Evolutionary conservation across 352 stramenopile species (phyloP), one percentile per base, ranked within the genome.

Genomic region (Globisporangium yorkense): DNA sequence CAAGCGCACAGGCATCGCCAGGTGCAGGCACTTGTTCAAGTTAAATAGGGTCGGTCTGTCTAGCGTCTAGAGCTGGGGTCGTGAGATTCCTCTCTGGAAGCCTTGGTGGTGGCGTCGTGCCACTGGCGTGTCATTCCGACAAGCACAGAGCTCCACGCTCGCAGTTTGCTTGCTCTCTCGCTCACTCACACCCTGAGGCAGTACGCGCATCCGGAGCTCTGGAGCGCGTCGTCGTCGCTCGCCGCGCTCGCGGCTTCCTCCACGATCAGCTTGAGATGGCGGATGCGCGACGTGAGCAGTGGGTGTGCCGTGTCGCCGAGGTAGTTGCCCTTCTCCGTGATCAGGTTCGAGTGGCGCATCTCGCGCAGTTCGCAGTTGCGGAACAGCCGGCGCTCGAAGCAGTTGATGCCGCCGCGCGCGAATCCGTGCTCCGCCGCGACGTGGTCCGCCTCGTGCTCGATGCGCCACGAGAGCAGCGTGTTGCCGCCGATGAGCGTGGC

Each of bases 361-460:
- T 69, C 72, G 15, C 80, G 77, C 63, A 92, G 60, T 55, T 87
- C 73, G 54, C 80, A 89, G 68, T 94, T 94, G 50, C 74, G 78
- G 5, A 68, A 81, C 3, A 90, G 65, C 44, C 88, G 85, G 37
- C 84, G 78, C 66, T 92, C 69, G 62, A 94, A 90, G 54, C 77
- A 90, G 56, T 68, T 62, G 59, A 94, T 88, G 51, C 84, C 84
- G 21, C 84, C 84, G 50, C 57, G 61, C 29, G 72, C 81, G 33
- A 81, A 94, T 5, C 84, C 84, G 45, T 71, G 79, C 41, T 80
- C 71, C 0, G 84, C 84, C 12, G 81, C 84, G 24, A 87, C 70
- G 45, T 88, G 78, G 60, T 94, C 84, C 5, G 81, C 81, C 57
- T 91, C 80, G 58, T 94, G 81, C 57, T 94, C 84, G 24, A 94